Base-by-base conservation (phyloP, 768 basidiomycete genomes). In the Termitomyces sp. region DNA sequence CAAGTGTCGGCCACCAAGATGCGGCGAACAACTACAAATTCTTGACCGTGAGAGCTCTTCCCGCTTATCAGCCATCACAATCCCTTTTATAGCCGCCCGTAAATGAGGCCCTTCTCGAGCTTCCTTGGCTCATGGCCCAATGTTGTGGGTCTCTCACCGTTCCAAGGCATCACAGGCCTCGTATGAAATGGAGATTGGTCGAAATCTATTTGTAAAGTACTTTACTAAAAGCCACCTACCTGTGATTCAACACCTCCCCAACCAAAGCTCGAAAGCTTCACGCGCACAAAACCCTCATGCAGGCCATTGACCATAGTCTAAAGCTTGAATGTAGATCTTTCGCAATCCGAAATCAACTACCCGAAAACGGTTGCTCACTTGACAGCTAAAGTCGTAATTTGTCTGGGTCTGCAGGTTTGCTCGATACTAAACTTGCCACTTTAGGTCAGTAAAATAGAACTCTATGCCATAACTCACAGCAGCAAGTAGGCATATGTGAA, bases 41-140 rank as follows among this genome's bases (percentile, higher is more conserved):
- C 42, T 62, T 63, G 58, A 60, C 61, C 61, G 61, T 59, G 61
- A 57, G 61, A 63, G 31, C 22, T 37, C 48, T 47, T 15, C 39
- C 44, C 34, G 51, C 58, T 54, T 44, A 44, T 39, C 54, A 27
- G 53, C 51, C 24, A 42, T 48, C 44, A 47, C 36, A 27, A 30
- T 16, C 56, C 51, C 53, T 50, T 50, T 57, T 54, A 55, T 54
- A 34, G 56, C 44, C 51, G 49, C 37, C 36, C 50, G 41, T 58
- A 46, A 58, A 53, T 58, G 33, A 47, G 49, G 8, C 9, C 22
- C 57, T 58, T 53, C 57, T 52, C 52, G 58, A 54, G 47, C 58
- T 58, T 58, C 58, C 42, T 58, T 34, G 58, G 47, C 58, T 53
- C 37, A 53, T 53, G 37, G 18, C 6, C 11, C 27, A 27, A 18